These are phyloP conservation scores for Citrus unshiu DNA, from an alignment of 345 rosid genomes.

Conservation along the genomic window DNA sequence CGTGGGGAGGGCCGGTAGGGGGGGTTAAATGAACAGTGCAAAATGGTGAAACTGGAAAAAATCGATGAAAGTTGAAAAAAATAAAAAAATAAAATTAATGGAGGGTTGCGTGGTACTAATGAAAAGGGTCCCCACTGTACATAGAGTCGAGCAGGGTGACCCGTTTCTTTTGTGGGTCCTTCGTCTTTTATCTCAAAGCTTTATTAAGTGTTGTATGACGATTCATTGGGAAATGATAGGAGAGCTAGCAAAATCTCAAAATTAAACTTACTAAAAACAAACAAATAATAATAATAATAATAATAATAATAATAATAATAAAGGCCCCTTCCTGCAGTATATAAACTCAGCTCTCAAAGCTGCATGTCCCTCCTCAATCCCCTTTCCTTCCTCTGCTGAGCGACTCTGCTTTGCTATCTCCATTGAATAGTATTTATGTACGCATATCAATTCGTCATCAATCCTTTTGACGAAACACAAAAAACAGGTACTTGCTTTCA, in stretches of 20 bases:
- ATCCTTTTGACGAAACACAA: not conserved
- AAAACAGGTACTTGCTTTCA: not conserved
- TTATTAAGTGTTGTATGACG: constrained; percentile 26
- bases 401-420: not conserved
- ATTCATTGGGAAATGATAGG: constrained; percentile 29
- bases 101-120: constrained; percentile 25
- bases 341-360: not conserved
- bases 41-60: constrained; percentile 2
- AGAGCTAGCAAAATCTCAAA: not conserved
- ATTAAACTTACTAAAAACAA: no score
- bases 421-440: not conserved
- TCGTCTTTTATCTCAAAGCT: not conserved
- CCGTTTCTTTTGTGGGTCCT: constrained; percentile 30
- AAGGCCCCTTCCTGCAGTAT: not conserved
- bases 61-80: no score
- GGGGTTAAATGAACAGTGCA: constrained; percentile 31
- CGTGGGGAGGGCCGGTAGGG: not conserved
- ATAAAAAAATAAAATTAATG: not conserved
- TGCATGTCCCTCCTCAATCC: not conserved
- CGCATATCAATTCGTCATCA: not conserved
- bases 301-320: no score
- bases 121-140: constrained; percentile 20
- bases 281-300: no score
- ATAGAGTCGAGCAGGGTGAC: constrained; percentile 19
- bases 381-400: not conserved